Conservation (phyloP, 2,329 filamentous ascomycete genomes). For the Tolypocladium inflatum region DNA sequence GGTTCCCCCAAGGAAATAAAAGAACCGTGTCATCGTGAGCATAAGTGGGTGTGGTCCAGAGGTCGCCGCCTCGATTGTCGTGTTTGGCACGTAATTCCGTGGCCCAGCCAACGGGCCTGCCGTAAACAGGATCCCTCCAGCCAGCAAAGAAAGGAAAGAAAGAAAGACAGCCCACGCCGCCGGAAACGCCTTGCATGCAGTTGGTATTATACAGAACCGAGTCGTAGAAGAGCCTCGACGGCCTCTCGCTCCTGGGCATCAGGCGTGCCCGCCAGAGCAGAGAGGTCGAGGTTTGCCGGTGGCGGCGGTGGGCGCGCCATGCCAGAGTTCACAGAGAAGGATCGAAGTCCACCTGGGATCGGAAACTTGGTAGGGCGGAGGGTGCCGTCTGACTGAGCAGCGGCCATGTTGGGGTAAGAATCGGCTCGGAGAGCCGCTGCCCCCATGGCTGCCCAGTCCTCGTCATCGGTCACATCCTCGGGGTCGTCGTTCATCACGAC, state of each 20-base stretch:
- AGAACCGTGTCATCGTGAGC: constrained; percentile 22
- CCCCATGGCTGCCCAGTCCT: constrained; percentile 89
- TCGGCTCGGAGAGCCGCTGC: constrained; percentile 70
- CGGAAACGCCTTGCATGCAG: constrained; percentile 46
- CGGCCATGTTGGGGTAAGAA: constrained; percentile 47
- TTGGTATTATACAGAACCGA: constrained; percentile 64
- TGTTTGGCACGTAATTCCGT: constrained; percentile 20
- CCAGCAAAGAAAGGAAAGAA: constrained; percentile 3
- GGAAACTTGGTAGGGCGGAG: constrained; percentile 33
- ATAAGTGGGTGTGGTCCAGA: constrained; percentile 15
- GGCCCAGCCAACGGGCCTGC: constrained; percentile 19
- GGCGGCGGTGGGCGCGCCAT: constrained; percentile 45
- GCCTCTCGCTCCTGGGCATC: constrained; percentile 73
- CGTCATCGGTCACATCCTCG: constrained; percentile 84
- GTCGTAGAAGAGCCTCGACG: constrained; percentile 68
- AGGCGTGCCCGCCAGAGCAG: constrained; percentile 39
- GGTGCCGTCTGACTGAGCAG: constrained; percentile 44
- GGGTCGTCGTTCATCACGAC: constrained; percentile 64
- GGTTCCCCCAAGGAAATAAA: background rate
- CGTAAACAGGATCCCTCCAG: constrained; percentile 7
- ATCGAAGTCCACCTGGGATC: constrained; percentile 34
- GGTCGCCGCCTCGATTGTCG: constrained; percentile 21
- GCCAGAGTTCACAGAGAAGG: constrained; percentile 39
- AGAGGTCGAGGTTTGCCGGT: constrained; percentile 41
- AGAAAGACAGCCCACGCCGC: constrained; percentile 4